phyloP scores from a whole-genome alignment of 129 eudicot species.

The Artemisia tridentata region DNA sequence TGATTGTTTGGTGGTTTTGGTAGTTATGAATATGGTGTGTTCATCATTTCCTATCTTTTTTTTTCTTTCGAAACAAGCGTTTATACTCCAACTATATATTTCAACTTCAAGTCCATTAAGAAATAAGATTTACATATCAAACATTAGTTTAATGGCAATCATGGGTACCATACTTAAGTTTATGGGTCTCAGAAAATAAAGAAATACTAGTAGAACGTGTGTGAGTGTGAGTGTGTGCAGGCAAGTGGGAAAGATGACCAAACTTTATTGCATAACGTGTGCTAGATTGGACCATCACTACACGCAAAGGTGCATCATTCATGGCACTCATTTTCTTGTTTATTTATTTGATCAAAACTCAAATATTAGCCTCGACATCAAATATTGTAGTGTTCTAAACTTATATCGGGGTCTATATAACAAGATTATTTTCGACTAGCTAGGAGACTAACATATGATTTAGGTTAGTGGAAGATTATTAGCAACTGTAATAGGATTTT shows the following conservation, averaged over 20 bases:
- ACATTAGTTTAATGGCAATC: conserved; percentile 16
- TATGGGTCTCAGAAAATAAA: conserved; percentile 21
- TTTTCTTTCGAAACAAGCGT: neutral
- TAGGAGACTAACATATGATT: too few species aligned
- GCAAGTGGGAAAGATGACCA: conserved; percentile 24
- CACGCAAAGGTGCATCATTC: conserved; percentile 35
- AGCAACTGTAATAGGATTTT: too few species aligned
- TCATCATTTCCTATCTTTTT: neutral
- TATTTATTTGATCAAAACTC: neutral
- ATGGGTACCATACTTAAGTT: conserved; percentile 20
- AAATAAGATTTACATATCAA: neutral
- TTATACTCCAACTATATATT: neutral
- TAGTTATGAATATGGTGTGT: conserved; percentile 28
- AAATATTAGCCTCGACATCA: too few species aligned
- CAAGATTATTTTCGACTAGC: too few species aligned
- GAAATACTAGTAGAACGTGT: conserved; percentile 18
- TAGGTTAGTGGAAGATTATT: too few species aligned
- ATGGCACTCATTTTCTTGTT: conserved; percentile 12
- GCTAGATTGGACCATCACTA: conserved; percentile 23
- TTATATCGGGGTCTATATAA: too few species aligned
- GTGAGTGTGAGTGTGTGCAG: conserved; percentile 21
- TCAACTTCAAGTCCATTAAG: conserved; percentile 13
- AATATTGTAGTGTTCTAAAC: too few species aligned
- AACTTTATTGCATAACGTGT: conserved; percentile 30
- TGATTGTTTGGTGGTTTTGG: conserved; percentile 21